A percentile compares a stretch with the other conserved stretches of the same genome.
Conservation (phyloP, 108 stramenopile genomes). For the Conticribra guillardii region DNA sequence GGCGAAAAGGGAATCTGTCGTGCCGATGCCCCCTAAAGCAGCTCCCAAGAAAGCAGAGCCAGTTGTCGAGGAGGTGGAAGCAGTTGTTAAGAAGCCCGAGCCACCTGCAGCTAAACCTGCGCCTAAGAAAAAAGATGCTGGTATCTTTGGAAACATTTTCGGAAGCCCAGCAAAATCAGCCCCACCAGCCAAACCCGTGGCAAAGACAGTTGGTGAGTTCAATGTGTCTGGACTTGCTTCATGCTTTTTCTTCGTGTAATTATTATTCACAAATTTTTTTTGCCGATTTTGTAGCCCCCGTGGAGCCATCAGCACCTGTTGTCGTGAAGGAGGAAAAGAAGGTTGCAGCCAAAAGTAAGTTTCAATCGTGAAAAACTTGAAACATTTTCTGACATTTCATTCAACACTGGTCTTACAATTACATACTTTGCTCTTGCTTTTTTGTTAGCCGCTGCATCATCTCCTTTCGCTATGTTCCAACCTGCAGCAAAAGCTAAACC, state of each 20-base stretch:
- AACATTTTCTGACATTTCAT: too few relatives aligned
- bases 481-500: constrained; percentile 22
- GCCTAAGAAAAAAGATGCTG: constrained; percentile 13
- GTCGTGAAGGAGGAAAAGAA: constrained; percentile 22
- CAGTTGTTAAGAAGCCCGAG: constrained; percentile 23
- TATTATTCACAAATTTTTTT: constrained; percentile 2
- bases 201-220: constrained; percentile 17
- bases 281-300: constrained; percentile 16
- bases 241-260: too few relatives aligned
- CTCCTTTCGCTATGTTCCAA: constrained; percentile 26
- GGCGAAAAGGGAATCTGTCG: constrained; percentile 8
- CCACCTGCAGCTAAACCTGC: neutral
- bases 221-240: too few relatives aligned
- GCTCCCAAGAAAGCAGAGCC: too few relatives aligned
- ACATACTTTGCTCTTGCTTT: too few relatives aligned
- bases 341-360: constrained; percentile 9
- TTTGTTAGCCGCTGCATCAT: constrained; percentile 11
- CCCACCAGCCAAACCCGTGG: constrained; percentile 16
- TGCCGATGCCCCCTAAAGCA: constrained; percentile 10
- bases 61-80: too few relatives aligned
- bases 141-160: constrained; percentile 24
- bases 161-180: constrained; percentile 13
- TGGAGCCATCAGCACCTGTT: constrained; percentile 30
- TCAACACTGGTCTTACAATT: too few relatives aligned
- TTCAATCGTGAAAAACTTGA: too few relatives aligned